Conservation (phyloP, 257 asterid species). For the Fraxinus anomala region DNA sequence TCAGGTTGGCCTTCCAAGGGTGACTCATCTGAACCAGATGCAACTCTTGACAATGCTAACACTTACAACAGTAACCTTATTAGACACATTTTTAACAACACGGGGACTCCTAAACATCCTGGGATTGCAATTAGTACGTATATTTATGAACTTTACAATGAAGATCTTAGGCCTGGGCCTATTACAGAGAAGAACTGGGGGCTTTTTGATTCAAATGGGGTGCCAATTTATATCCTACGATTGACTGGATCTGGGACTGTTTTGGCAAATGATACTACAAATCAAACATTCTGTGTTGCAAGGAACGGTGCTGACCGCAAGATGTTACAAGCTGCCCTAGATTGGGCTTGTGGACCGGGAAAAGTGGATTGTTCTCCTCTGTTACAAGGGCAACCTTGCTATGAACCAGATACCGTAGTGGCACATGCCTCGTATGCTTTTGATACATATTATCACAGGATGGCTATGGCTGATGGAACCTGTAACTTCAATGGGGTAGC, state of each 20-base stretch:
- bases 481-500: constrained; percentile 95
- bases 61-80: constrained; percentile 90
- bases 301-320: constrained; percentile 63
- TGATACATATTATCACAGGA: constrained; percentile 75
- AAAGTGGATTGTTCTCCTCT: constrained; percentile 76
- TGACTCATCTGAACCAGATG: constrained; percentile 66
- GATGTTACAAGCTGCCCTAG: constrained; percentile 86
- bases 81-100: constrained; percentile 63
- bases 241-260: constrained; percentile 80
- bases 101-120: constrained; percentile 95
- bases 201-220: constrained; percentile 71
- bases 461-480: constrained; percentile 76
- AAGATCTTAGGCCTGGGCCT: constrained; percentile 72
- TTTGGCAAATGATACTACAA: constrained; percentile 82
- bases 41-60: constrained; percentile 79
- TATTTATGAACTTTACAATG: constrained; percentile 86
- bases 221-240: constrained; percentile 65
- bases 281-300: constrained; percentile 82
- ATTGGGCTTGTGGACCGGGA: constrained; percentile 97
- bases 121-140: constrained; percentile 77
- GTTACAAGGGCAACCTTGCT: constrained; percentile 72
- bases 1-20: constrained; percentile 99
- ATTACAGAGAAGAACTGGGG: constrained; percentile 94
- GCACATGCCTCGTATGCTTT: constrained; percentile 88
- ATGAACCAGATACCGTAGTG: constrained; percentile 73